phyloP scores from a whole-genome alignment of 176 grass and related monocot species.

The Luzula sylvatica region DNA sequence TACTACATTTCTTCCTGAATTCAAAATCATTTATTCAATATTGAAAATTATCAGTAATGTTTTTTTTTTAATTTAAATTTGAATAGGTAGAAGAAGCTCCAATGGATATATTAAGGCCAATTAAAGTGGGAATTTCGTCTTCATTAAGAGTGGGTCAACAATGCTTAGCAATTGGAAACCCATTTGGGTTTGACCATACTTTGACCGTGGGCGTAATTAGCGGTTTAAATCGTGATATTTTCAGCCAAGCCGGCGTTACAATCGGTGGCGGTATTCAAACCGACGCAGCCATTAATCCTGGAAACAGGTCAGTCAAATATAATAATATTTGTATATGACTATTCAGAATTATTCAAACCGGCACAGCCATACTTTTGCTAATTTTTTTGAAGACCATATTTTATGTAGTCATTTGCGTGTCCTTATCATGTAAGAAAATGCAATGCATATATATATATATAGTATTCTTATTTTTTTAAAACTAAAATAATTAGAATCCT shows the following conservation, averaged over 20 bases:
- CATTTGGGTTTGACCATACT: conserved; percentile 97
- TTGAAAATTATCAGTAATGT: conserved; percentile 5
- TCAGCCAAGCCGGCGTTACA: conserved; percentile 83
- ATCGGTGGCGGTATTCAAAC: conserved; percentile 96
- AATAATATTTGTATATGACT: neutral
- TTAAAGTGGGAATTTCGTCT: conserved; percentile 63
- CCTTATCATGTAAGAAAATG: too few species aligned
- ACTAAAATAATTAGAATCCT: too few species aligned
- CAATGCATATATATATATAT: too few species aligned
- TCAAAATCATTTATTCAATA: conserved; percentile 3
- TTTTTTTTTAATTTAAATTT: conserved; percentile 16
- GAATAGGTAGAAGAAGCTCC: conserved; percentile 62
- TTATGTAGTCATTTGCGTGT: too few species aligned
- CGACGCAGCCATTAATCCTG: conserved; percentile 95
- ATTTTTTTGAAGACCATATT: too few species aligned
- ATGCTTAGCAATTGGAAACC: conserved; percentile 95
- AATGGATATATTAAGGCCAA: conserved; percentile 67
- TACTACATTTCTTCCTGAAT: neutral
- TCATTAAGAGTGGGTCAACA: conserved; percentile 90
- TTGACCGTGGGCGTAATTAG: conserved; percentile 90
- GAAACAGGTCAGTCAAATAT: conserved; percentile 54
- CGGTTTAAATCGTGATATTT: conserved; percentile 92
- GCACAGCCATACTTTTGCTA: too few species aligned
- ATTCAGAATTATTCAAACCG: too few species aligned
- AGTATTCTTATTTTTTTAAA: too few species aligned